phyloP scores from a whole-genome alignment of 1,139 yeast genomes.

The Pichia sp. region DNA sequence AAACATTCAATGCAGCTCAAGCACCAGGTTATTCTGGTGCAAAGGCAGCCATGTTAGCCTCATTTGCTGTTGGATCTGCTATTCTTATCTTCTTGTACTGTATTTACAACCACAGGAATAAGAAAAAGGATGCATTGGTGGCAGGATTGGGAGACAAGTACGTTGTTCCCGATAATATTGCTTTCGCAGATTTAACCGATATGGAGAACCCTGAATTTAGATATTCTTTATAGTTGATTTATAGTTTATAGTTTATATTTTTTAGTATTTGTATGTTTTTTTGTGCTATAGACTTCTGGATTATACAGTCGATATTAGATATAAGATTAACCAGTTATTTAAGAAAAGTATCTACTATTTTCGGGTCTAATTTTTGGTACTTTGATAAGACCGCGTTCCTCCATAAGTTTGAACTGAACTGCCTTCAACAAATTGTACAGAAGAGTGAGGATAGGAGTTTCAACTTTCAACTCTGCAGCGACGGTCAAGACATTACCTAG shows the following conservation, averaged over 20 bases:
- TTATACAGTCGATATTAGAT: too few relatives aligned
- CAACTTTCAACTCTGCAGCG: constrained; percentile 38
- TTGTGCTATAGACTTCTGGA: too few relatives aligned
- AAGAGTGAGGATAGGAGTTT: constrained; percentile 37
- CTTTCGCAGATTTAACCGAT: constrained; percentile 48
- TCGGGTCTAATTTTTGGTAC: constrained; percentile 25
- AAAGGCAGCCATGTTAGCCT: constrained; percentile 22
- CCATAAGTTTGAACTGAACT: constrained; percentile 37
- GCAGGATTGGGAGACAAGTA: constrained; percentile 17
- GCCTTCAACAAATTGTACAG: constrained; percentile 34
- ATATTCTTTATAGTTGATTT: constrained; percentile 20
- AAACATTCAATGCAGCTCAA: constrained; percentile 37
- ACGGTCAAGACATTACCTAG: constrained; percentile 45
- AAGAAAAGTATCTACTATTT: too few relatives aligned
- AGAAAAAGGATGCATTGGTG: constrained; percentile 9
- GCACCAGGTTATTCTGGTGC: constrained; percentile 20
- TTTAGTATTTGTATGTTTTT: too few relatives aligned
- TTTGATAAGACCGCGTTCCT: constrained; percentile 30
- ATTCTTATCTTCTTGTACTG: constrained; percentile 15
- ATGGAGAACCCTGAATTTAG: constrained; percentile 40
- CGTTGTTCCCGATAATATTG: constrained; percentile 31
- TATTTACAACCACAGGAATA: constrained; percentile 14
- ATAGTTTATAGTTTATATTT: too few relatives aligned
- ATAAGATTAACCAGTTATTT: too few relatives aligned
- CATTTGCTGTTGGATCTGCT: constrained; percentile 17